Evolutionary conservation across 768 basidiomycete genomes (phyloP).

Genomic region (Podaxis mareebaensis): DNA sequence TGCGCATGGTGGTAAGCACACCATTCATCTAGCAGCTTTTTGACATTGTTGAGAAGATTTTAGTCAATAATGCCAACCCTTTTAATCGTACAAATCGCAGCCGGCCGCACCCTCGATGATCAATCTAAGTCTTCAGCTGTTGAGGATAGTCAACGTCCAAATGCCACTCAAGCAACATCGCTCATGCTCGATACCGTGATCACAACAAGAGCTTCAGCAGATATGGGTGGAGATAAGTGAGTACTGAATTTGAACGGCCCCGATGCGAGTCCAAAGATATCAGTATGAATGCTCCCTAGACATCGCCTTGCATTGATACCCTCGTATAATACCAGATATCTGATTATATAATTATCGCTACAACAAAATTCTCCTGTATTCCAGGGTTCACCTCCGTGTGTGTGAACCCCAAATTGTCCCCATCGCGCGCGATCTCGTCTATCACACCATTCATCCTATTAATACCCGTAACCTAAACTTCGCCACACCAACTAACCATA

Average conservation of each 20-base stretch:
- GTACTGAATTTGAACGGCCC: neutral
- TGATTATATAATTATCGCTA: neutral
- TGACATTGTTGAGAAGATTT: neutral
- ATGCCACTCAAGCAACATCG: neutral
- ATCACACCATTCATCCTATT: no score
- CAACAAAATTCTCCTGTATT: no score
- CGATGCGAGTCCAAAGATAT: neutral
- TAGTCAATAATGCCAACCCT: slow-evolving; percentile 29
- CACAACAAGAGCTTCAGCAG: neutral
- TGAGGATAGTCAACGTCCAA: neutral
- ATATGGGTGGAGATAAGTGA: neutral
- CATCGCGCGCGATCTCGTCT: no score
- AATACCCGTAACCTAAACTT: no score
- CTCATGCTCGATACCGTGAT: neutral
- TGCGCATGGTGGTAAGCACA: slow-evolving; percentile 29
- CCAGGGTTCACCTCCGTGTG: no score
- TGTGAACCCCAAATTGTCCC: no score
- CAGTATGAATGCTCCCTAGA: neutral
- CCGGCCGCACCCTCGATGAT: slow-evolving; percentile 8
- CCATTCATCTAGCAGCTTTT: neutral
- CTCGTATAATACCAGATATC: neutral
- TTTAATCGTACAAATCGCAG: slow-evolving; percentile 28
- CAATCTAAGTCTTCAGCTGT: neutral
- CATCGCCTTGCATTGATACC: neutral
- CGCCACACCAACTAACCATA: no score